Evolutionary conservation across 345 rosid genomes (phyloP), one percentile per base, ranked within the genome.

Genomic region (Pistacia vera): DNA sequence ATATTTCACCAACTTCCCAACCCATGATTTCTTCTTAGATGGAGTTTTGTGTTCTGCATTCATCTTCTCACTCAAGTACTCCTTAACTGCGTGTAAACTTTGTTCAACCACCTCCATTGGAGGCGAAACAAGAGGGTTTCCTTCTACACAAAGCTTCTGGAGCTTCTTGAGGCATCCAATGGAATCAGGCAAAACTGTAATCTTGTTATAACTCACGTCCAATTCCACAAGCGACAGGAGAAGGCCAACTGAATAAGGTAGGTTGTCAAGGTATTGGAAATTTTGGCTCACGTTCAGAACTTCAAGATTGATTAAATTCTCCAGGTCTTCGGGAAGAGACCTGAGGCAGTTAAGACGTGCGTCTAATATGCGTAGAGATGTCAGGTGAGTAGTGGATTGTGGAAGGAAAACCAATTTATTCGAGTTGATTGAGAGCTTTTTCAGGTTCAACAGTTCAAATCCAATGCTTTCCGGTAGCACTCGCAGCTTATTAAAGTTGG

Each of bases 401-500:
- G 99, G 99, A 17, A 95, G 93, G 74, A 78, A 80, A 28, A 72
- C 70, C 2, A 95, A 85, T 74, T 90, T 92, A 88, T 95, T 95
- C 62, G 96, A 92, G 83, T 92, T 90, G 28, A 95, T 66, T 8
- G 90, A 85, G 3, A 95, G 84, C 75, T 90, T 95, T 73, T 87
- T 92, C 11, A 95, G 83, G 81, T 90, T 90, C 0, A 80, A 60
- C n/a, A 93, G 82, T 71, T 92, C 91, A 48, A 86, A 92, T 36
- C 99, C 98, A 0, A 95, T 84, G 0, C 83, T 85, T 38, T 92
- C 92, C 41, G 98, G 98, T 35, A 95, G 84, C 73, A 62, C 83
- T 13, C 73, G 80, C 9, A 95, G 90, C 90, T 88, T 87, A 91
- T 95, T 93, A 90, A 95, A 95, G 80, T 95, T 95, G 71, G 88